Base-by-base conservation (phyloP, 2,329 filamentous ascomycete species). In the Aspergillus glaucus region DNA sequence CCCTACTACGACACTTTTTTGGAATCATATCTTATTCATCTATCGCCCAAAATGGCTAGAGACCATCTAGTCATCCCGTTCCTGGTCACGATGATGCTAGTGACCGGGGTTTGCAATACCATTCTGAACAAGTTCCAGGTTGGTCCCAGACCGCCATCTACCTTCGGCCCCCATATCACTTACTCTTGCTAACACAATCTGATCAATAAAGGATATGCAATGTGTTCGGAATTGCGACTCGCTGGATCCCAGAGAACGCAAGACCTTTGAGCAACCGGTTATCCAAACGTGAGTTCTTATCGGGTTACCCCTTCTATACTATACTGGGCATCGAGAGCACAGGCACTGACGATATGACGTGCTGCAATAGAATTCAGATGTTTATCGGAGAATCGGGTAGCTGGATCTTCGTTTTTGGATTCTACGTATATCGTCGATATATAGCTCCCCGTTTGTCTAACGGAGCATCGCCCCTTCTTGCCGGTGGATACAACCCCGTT, bases 101-200 rank as follows among this genome's bases (percentile, higher is more conserved):
- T 95, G 65, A 96, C 92, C 21, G 92, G 92, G 54, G 90, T 95
- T 53, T 95, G 90, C 78, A 98, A 98, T 69, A 98, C 93, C 1
- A 81, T 98, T 53, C 78, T 98, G 62, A 96, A 92, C 59, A 98
- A 98, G 67, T 96, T 91, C 64, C 92, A 97, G 76, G 90, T 91
- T 70, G 52, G 75, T 65, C 30, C 28, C 15, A 45, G 43, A 34
- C 30, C 9, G 30, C 43, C 30, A n/a, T 36, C 8, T 19, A 17
- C 17, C 19, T 17, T 36, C 10, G 5, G 6, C 6, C 21, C 15
- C 26, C 12, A 40, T 10, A 45, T 15, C 17, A 30, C 26, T 28
- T 28, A 28, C 3, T 30, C 6, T 10, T 34, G 44, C 30, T 45
- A 39, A 43, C 41, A 43, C 4, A 12, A 12, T 12, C 4, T 43